Evolutionary conservation across 108 stramenopile genomes (phyloP).

Genomic region (Nannochloropsis gaditana): DNA sequence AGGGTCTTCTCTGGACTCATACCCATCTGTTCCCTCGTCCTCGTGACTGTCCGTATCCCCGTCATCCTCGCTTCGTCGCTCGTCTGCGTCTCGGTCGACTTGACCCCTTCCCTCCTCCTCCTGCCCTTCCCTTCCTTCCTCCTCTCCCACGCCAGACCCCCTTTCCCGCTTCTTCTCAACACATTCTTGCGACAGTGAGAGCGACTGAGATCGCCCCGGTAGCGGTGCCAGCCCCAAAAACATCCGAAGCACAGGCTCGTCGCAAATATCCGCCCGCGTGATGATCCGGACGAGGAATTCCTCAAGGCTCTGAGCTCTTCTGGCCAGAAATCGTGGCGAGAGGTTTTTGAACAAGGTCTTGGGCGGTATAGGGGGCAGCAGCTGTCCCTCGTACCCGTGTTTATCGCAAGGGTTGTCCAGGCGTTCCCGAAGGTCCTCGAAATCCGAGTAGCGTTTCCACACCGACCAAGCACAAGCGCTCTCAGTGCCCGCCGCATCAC

Average conservation of each 20-base stretch:
- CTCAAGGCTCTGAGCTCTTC: background rate
- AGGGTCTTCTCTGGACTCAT: background rate
- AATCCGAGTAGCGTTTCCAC: background rate
- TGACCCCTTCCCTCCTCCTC: background rate
- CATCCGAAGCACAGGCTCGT: background rate
- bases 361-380: background rate
- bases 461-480: background rate
- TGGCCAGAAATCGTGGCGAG: background rate
- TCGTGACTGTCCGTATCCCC: background rate
- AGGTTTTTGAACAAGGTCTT: conserved; percentile 15
- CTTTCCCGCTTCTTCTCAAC: too few species aligned
- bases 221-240: background rate
- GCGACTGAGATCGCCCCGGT: background rate
- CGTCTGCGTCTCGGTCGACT: background rate
- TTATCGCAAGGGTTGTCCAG: background rate
- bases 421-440: background rate
- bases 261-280: background rate
- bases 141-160: background rate
- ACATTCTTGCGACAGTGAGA: too few species aligned
- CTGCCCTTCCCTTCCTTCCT: background rate
- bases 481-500: background rate
- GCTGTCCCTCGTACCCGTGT: background rate
- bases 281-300: background rate
- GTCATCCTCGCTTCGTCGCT: background rate
- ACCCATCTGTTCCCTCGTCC: background rate